Percentiles rank a stretch among this genome's conserved stretches.
phyloP scores from a whole-genome alignment of 176 grass and related monocot species.

The Triticum monococcum region DNA sequence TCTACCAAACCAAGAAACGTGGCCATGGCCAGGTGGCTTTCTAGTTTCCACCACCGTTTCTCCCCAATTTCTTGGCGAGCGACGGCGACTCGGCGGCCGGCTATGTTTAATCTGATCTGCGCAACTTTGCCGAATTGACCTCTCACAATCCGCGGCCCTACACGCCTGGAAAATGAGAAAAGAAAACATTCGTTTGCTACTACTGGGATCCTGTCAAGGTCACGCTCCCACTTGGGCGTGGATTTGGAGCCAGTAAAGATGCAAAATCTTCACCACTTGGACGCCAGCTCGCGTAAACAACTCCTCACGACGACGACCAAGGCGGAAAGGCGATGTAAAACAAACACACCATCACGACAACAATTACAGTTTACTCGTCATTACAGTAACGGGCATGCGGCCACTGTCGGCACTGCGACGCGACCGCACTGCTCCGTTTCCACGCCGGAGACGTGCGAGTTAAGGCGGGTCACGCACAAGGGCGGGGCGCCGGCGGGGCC shows the following conservation, averaged over 20 bases:
- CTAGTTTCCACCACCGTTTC: neutral
- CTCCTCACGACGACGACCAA: no score
- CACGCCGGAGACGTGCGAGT: conserved; percentile 41
- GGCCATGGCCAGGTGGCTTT: neutral
- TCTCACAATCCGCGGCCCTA: neutral
- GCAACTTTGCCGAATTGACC: neutral
- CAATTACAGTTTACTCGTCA: neutral
- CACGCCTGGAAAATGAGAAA: neutral
- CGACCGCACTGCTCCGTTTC: neutral
- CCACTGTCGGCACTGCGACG: neutral
- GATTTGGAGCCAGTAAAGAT: neutral
- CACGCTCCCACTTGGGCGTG: neutral
- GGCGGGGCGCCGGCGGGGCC: neutral
- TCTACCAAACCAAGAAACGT: neutral
- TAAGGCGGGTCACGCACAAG: conserved; percentile 29
- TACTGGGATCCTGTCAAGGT: neutral
- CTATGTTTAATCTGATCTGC: neutral
- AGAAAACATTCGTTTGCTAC: neutral
- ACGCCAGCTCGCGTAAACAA: no score
- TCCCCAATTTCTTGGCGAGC: neutral
- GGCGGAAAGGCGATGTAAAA: no score
- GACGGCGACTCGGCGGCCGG: neutral
- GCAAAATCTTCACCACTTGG: neutral
- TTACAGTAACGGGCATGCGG: neutral
- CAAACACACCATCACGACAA: neutral